A percentile compares a stretch with the other conserved stretches of the same genome.
Evolutionary conservation across 2,329 filamentous ascomycete genomes (phyloP).

Genomic region (Aureobasidium melanogenum): DNA sequence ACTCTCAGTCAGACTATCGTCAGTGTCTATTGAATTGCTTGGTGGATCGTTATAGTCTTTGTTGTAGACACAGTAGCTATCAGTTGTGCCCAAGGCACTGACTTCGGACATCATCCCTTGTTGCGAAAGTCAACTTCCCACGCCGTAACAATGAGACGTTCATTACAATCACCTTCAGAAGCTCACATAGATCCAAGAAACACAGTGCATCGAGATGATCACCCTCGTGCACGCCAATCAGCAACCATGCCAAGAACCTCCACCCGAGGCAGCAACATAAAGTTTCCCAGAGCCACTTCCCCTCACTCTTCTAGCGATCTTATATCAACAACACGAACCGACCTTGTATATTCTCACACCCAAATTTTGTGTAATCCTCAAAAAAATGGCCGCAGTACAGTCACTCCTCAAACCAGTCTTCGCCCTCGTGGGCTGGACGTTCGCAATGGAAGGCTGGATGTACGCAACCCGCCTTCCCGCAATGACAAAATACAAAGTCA

Average conservation of each 20-base stretch:
- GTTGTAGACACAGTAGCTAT: too few relatives aligned
- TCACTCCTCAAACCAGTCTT: conserved; percentile 21
- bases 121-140: too few relatives aligned
- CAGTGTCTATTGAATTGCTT: too few relatives aligned
- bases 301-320: neutral
- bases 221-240: neutral
- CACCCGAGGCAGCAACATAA: neutral
- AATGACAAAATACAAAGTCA: conserved; percentile 23
- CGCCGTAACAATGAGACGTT: too few relatives aligned
- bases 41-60: too few relatives aligned
- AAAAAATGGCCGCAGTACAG: neutral
- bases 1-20: too few relatives aligned
- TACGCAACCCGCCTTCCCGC: conserved; percentile 32
- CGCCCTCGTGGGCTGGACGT: conserved; percentile 29
- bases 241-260: neutral
- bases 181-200: too few relatives aligned
- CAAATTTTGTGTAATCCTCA: too few relatives aligned
- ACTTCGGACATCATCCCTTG: too few relatives aligned
- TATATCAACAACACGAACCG: neutral
- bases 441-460: conserved; percentile 36
- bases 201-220: neutral
- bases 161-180: too few relatives aligned
- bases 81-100: too few relatives aligned
- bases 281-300: neutral
- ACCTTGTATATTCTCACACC: too few relatives aligned